Percentiles rank a stretch among this genome's conserved stretches.
Conservation (phyloP, 192 early-diverging fungal genomes). For the Coemansia sp. region DNA sequence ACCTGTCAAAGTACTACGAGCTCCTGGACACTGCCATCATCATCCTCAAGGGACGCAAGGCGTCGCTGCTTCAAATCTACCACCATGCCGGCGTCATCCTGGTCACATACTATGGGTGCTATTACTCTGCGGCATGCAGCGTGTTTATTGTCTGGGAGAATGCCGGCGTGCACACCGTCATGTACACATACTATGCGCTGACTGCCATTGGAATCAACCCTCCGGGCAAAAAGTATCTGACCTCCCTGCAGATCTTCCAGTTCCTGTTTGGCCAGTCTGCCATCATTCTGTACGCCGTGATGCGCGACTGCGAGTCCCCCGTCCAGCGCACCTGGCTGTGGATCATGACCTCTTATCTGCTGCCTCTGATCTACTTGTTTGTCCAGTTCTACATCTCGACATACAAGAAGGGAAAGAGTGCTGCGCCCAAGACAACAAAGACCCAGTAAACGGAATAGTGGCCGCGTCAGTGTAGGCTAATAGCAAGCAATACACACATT, state of each 20-base stretch:
- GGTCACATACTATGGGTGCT: conserved; percentile 72
- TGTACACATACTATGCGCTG: conserved; percentile 80
- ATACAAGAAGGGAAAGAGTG: conserved; percentile 39
- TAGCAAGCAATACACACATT: no score
- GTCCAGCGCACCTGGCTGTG: conserved; percentile 57
- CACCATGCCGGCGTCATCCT: conserved; percentile 84
- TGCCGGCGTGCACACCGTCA: conserved; percentile 80
- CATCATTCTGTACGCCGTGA: conserved; percentile 60
- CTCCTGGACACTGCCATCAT: conserved; percentile 80
- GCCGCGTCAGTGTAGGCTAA: no score
- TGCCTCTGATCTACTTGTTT: conserved; percentile 75
- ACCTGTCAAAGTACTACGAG: conserved; percentile 83
- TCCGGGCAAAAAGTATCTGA: conserved; percentile 78
- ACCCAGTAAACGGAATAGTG: conserved; percentile 12
- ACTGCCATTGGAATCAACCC: conserved; percentile 68
- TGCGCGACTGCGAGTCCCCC: conserved; percentile 54
- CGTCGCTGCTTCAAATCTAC: conserved; percentile 78
- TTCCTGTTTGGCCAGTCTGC: conserved; percentile 68
- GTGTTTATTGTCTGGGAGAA: conserved; percentile 77
- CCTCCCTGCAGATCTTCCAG: conserved; percentile 79
- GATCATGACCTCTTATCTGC: conserved; percentile 64
- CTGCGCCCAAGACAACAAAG: conserved; percentile 8
- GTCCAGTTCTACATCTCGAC: conserved; percentile 72
- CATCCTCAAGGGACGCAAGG: conserved; percentile 63
- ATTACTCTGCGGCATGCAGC: conserved; percentile 62